phyloP scores from a whole-genome alignment of 306 rosid species.

The Phaseolus lunatus region DNA sequence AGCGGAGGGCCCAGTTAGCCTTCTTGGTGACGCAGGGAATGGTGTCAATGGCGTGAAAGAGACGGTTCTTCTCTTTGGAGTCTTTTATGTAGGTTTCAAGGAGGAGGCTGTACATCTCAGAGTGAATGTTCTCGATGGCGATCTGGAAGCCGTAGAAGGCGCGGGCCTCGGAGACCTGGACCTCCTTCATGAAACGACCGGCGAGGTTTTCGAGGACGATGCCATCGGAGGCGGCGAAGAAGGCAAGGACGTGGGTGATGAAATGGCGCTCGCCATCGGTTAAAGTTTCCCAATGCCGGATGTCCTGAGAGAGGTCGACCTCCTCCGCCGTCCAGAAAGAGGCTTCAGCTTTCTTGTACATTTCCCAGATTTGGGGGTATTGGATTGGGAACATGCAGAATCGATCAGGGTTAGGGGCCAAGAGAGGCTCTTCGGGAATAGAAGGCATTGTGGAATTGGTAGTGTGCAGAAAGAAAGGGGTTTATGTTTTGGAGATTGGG shows the following conservation, averaged over 20 bases:
- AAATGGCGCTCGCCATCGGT: slow-evolving; percentile 78
- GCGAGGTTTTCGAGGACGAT: slow-evolving; percentile 88
- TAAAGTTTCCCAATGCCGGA: slow-evolving; percentile 64
- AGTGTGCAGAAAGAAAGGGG: not conserved
- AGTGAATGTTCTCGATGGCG: slow-evolving; percentile 88
- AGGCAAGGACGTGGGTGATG: slow-evolving; percentile 77
- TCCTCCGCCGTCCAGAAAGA: slow-evolving; percentile 95
- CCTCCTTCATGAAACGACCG: slow-evolving; percentile 84
- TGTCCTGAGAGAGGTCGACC: slow-evolving; percentile 75
- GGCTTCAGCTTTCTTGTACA: slow-evolving; percentile 95
- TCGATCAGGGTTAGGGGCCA: slow-evolving; percentile 75
- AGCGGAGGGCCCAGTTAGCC: slow-evolving; percentile 72
- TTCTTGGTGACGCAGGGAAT: slow-evolving; percentile 71
- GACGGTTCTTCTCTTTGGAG: slow-evolving; percentile 57
- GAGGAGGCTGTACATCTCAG: slow-evolving; percentile 87
- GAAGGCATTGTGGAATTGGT: slow-evolving; percentile 61
- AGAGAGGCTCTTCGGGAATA: slow-evolving; percentile 73
- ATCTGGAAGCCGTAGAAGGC: slow-evolving; percentile 95
- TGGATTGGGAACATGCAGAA: slow-evolving; percentile 96
- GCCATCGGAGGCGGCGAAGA: slow-evolving; percentile 93
- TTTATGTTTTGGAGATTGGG: too few species aligned
- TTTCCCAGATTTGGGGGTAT: slow-evolving; percentile 88
- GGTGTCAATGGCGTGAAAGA: slow-evolving; percentile 72
- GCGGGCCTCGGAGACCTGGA: slow-evolving; percentile 81
- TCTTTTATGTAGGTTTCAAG: slow-evolving; percentile 79